Base-by-base conservation (phyloP, 164 flowering plant species). In the Saururus chinensis region DNA sequence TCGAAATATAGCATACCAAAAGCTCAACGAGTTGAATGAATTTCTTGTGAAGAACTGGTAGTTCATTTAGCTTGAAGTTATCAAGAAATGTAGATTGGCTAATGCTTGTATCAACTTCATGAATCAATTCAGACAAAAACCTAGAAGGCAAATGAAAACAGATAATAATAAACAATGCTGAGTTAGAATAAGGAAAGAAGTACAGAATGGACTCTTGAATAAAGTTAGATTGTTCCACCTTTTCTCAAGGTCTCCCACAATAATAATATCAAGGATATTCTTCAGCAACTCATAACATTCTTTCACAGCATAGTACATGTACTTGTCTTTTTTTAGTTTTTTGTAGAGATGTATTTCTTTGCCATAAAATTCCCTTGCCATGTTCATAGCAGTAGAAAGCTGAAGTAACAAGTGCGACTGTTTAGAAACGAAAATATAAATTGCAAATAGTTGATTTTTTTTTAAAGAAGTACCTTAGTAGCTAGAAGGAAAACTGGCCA, bases 401-500 rank as follows among this genome's bases (percentile, higher is more conserved):
- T 93, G 75, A 61, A 7, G 74, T 45, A 63, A 58, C 45, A n/a
- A 45, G 17, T 45, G 5, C 11, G 11, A 45, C 11, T 45, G 17
- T 12, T 45, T 12, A 7, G 49, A 8, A 45, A 12, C 2, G 14
- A 4, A 45, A 8, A 17, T 45, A 45, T 4, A 45, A 45, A 45
- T 45, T 45, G 17, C 49, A 8, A 45, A 8, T 17, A 45, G 49
- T 12, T 12, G 17, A 45, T 7, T 17, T 7, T 45, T 12, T 12
- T 7, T 45, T 17, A 2, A 54, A 25, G 62, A 48, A 12, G 7
- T 68, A 89, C 98, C 96, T 93, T 85, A 68, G 82, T 76, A 71
- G 92, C 86, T 45, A 93, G 73, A 42, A 89, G 93, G 65, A 93
- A 93, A 67, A 88, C 77, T 48, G 98, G 98, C 95, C 98, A 93